Evolutionary conservation across 2,329 filamentous ascomycete species (phyloP).

Genomic region (Ilyonectria sp.): DNA sequence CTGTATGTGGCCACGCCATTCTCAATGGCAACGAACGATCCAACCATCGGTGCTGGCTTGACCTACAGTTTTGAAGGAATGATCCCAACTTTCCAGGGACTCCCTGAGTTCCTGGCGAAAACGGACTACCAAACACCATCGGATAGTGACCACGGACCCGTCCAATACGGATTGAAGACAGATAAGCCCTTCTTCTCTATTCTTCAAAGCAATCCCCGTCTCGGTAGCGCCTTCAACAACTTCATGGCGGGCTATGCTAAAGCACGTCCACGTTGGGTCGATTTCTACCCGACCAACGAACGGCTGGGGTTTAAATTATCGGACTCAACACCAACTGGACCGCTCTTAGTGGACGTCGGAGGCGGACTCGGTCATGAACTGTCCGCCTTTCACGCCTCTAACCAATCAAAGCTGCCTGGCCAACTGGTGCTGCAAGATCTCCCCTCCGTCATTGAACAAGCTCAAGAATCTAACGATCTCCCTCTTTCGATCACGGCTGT

Average conservation of each 20-base stretch:
- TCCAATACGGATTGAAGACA: slow-evolving; percentile 36
- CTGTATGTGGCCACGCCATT: slow-evolving; percentile 22
- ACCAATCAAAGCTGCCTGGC: neutral
- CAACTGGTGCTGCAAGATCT: slow-evolving; percentile 30
- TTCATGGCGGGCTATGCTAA: slow-evolving; percentile 54
- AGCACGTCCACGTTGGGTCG: slow-evolving; percentile 53
- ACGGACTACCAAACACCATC: slow-evolving; percentile 53
- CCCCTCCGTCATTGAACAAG: slow-evolving; percentile 30
- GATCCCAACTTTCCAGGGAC: slow-evolving; percentile 43
- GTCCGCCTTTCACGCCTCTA: neutral
- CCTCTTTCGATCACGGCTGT: slow-evolving; percentile 19
- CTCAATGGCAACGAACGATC: slow-evolving; percentile 32
- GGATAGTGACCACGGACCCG: slow-evolving; percentile 40
- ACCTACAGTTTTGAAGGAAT: slow-evolving; percentile 40
- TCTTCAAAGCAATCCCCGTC: slow-evolving; percentile 47
- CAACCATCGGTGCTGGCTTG: slow-evolving; percentile 30
- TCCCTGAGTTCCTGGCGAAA: slow-evolving; percentile 53
- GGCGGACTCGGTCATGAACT: slow-evolving; percentile 33
- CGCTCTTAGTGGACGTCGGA: slow-evolving; percentile 34
- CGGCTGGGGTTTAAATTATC: slow-evolving; percentile 6
- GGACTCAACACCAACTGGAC: neutral
- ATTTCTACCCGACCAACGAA: slow-evolving; percentile 41
- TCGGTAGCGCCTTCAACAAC: slow-evolving; percentile 51
- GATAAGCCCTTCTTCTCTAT: slow-evolving; percentile 53
- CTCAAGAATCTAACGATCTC: slow-evolving; percentile 10